phyloP scores from a whole-genome alignment of 805 yeast genomes.

The Sungouiozyma ichnusensis region DNA sequence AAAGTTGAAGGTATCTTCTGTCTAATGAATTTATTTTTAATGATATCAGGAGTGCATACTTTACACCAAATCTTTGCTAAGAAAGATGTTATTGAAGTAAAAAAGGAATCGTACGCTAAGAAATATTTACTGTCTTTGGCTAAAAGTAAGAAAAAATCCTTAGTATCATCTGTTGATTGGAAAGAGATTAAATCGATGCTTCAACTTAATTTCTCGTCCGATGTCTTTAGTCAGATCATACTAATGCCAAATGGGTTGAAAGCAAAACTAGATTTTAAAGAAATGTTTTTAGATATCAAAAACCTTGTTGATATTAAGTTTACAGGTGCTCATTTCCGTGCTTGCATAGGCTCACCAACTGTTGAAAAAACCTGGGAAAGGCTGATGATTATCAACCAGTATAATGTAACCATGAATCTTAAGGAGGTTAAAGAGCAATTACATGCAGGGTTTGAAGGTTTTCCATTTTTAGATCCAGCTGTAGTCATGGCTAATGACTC shows the following conservation, averaged over 20 bases:
- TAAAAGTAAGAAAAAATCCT: constrained; percentile 10
- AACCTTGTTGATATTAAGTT: constrained; percentile 16
- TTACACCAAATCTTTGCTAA: constrained; percentile 33
- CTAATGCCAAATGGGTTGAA: constrained; percentile 41
- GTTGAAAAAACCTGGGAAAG: constrained; percentile 40
- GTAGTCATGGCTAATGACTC: constrained; percentile 31
- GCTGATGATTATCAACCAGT: constrained; percentile 33
- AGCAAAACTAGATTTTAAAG: constrained; percentile 36
- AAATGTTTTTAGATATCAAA: constrained; percentile 14
- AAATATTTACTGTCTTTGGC: constrained; percentile 16
- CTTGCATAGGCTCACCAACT: constrained; percentile 45
- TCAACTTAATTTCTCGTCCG: constrained; percentile 16
- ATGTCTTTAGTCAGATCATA: constrained; percentile 19
- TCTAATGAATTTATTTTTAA: constrained; percentile 35
- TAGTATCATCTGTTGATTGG: constrained; percentile 11
- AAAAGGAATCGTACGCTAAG: constrained; percentile 21
- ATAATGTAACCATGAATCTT: constrained; percentile 16
- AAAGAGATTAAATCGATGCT: constrained; percentile 14
- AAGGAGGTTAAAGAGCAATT: constrained; percentile 25
- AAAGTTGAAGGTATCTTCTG: constrained; percentile 30
- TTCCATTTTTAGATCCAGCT: constrained; percentile 25
- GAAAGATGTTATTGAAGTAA: constrained; percentile 15
- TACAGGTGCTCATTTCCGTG: constrained; percentile 30
- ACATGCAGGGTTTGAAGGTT: constrained; percentile 5
- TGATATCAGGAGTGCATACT: constrained; percentile 36